Evolutionary conservation across 192 early-diverging fungal species (phyloP).

Genomic region (Entomortierella lignicola): DNA sequence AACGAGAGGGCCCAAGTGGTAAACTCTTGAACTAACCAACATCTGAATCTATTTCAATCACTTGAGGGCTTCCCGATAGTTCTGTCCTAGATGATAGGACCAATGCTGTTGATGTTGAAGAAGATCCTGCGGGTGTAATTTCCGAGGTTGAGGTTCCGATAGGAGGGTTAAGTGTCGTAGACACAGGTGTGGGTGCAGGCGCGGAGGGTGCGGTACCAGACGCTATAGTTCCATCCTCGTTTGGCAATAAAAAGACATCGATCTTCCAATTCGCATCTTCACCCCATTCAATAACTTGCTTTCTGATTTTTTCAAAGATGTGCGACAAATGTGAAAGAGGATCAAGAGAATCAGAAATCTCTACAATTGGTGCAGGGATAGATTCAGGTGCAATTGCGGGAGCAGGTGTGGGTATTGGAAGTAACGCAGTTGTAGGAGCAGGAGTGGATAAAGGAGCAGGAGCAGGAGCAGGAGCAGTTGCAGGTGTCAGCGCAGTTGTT

Average conservation of each 20-base stretch:
- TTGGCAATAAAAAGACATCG: constrained; percentile 49
- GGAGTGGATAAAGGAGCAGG: background rate
- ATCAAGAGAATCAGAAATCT: constrained; percentile 28
- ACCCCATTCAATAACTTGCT: constrained; percentile 52
- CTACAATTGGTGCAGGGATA: background rate
- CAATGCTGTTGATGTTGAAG: too few relatives aligned
- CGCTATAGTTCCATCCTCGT: constrained; percentile 19
- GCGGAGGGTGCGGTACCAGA: background rate
- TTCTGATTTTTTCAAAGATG: constrained; percentile 52
- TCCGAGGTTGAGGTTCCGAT: background rate
- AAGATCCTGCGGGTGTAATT: background rate
- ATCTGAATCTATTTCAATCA: background rate
- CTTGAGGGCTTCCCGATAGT: background rate
- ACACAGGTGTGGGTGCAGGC: background rate
- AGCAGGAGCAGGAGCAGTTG: background rate
- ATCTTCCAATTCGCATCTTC: constrained; percentile 55
- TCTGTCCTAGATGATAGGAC: background rate
- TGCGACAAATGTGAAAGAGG: constrained; percentile 41
- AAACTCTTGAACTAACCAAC: background rate
- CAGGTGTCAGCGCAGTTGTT: background rate
- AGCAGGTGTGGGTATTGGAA: background rate
- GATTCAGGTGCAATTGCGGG: background rate
- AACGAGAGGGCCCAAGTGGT: too few relatives aligned
- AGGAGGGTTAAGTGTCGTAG: background rate
- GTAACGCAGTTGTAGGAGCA: background rate